phyloP scores from a whole-genome alignment of 2,329 filamentous ascomycete species.

The Monilinia polystroma region DNA sequence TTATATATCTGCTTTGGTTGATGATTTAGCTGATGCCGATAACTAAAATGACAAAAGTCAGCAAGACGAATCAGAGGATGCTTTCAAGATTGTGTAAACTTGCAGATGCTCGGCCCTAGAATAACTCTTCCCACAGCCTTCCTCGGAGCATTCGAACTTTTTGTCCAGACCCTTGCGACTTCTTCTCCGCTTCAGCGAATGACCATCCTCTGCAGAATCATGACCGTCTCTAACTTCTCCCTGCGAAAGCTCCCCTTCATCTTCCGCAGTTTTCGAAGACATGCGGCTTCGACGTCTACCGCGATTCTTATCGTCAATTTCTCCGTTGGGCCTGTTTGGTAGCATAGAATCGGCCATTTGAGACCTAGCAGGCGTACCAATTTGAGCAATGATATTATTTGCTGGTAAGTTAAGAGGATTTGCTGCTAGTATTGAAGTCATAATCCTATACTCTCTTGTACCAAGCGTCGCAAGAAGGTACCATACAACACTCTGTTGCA shows the following conservation, averaged over 20 bases:
- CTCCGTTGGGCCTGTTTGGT: slow-evolving; percentile 32
- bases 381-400: slow-evolving; percentile 35
- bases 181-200: slow-evolving; percentile 56
- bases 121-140: slow-evolving; percentile 93
- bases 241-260: slow-evolving; percentile 32
- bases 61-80: neutral
- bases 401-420: slow-evolving; percentile 34
- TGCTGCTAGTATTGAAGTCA: slow-evolving; percentile 40
- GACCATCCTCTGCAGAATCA: slow-evolving; percentile 40
- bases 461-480: slow-evolving; percentile 3
- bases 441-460: slow-evolving; percentile 30
- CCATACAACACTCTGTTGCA: neutral
- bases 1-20: slow-evolving; percentile 92
- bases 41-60: slow-evolving; percentile 44
- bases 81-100: slow-evolving; percentile 38
- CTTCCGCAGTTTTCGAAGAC: slow-evolving; percentile 33
- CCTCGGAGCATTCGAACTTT: slow-evolving; percentile 78
- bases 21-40: slow-evolving; percentile 94
- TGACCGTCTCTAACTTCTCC: slow-evolving; percentile 34
- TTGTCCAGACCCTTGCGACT: slow-evolving; percentile 79
- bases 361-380: slow-evolving; percentile 32
- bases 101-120: slow-evolving; percentile 94
- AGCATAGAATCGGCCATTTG: slow-evolving; percentile 33
- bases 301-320: slow-evolving; percentile 37
- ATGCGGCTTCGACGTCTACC: slow-evolving; percentile 39